Evolutionary conservation across 2,329 filamentous ascomycete genomes (phyloP).

Genomic region (Xylariaceae sp.): DNA sequence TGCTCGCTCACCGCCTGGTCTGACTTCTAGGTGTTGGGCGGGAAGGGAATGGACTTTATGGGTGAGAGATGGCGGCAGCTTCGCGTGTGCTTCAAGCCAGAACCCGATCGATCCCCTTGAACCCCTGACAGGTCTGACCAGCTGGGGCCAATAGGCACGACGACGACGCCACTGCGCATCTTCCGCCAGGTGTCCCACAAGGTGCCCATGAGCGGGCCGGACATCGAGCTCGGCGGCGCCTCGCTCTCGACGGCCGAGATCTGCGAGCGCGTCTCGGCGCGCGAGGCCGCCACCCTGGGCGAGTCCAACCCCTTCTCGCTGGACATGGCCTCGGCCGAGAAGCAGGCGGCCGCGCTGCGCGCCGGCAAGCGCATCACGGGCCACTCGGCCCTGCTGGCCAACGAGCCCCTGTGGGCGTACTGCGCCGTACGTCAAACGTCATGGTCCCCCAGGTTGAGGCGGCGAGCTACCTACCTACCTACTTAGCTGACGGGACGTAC

Average conservation of each 20-base stretch:
- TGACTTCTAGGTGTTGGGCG: constrained; percentile 8
- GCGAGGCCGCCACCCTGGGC: constrained; percentile 14
- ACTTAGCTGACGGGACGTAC: neutral
- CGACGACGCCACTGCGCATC: constrained; percentile 10
- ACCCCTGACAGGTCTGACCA: neutral
- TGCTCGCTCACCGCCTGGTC: no score
- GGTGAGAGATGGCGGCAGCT: constrained; percentile 3
- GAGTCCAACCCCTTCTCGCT: constrained; percentile 18
- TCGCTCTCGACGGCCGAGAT: constrained; percentile 12
- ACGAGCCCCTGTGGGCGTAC: constrained; percentile 17
- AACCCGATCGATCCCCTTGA: no score
- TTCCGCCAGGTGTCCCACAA: constrained; percentile 18
- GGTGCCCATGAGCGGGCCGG: constrained; percentile 12
- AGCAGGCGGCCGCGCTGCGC: constrained; percentile 15
- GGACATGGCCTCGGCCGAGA: constrained; percentile 15
- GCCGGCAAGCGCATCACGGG: constrained; percentile 17
- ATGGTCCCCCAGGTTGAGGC: neutral
- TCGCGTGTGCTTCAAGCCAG: neutral
- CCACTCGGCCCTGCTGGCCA: constrained; percentile 13
- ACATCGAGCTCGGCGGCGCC: constrained; percentile 16
- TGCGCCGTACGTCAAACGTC: constrained; percentile 7
- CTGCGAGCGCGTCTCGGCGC: constrained; percentile 12
- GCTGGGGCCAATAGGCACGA: constrained; percentile 4
- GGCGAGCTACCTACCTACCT: neutral
- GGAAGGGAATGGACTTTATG: constrained; percentile 17